Evolutionary conservation across 257 asterid species (phyloP).

Genomic region (Cordia subcordata): DNA sequence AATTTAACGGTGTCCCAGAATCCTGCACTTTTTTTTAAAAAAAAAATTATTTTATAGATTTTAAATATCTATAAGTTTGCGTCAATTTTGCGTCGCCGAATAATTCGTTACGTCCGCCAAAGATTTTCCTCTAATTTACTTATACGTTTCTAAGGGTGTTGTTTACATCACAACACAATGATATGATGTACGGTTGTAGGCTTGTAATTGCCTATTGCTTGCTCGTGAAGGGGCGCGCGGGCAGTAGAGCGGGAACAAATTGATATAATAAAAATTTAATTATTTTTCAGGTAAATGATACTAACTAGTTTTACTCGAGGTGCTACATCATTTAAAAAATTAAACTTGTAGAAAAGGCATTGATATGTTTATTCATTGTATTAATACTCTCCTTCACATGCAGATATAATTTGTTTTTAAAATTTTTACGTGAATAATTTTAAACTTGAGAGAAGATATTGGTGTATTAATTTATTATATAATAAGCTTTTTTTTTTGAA

Average conservation of each 20-base stretch:
- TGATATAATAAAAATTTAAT: neutral
- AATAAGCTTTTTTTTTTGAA: no score
- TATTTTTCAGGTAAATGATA: neutral
- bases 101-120: neutral
- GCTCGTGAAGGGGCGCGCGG: no score
- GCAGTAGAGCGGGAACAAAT: neutral
- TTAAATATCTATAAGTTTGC: neutral
- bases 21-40: no score
- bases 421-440: no score
- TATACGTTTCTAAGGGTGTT: neutral
- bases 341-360: no score
- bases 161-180: neutral
- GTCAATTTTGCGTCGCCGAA: neutral
- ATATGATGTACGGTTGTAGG: neutral
- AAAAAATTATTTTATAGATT: no score
- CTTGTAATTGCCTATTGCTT: neutral
- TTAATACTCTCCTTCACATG: no score
- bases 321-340: no score
- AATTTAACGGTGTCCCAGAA: neutral
- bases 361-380: no score
- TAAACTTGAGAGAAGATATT: no score
- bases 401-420: no score
- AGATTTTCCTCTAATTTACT: neutral
- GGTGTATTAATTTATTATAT: no score
- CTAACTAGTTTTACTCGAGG: neutral